These are phyloP conservation scores for Ephemerocybe angulata DNA, from an alignment of 768 basidiomycete genomes.

Conservation along the genomic window DNA sequence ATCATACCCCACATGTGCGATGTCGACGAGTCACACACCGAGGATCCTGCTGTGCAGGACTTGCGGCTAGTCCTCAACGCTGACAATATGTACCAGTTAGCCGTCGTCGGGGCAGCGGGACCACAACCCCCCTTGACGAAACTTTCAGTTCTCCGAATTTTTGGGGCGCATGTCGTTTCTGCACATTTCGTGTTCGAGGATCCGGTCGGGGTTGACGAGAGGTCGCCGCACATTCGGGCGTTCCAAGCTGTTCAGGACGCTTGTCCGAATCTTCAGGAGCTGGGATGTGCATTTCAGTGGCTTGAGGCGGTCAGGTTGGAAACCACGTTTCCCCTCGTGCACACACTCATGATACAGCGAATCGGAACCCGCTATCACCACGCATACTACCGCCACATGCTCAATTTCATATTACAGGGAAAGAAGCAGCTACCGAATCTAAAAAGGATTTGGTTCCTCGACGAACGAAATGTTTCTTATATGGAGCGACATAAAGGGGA, in stretches of 20 bases:
- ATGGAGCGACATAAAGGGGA: background rate
- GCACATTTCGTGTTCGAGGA: background rate
- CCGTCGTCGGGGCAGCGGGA: too few relatives aligned
- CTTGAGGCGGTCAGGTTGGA: background rate
- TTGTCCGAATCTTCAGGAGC: background rate
- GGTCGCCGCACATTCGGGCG: background rate
- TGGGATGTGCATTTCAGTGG: background rate
- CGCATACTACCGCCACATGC: background rate
- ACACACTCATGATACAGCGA: background rate
- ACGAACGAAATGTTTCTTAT: background rate
- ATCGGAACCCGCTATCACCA: background rate
- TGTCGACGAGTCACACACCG: too few relatives aligned
- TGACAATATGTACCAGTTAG: too few relatives aligned
- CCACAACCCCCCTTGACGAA: too few relatives aligned
- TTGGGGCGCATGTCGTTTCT: too few relatives aligned
- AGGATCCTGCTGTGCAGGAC: too few relatives aligned
- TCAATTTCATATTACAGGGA: background rate
- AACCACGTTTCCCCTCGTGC: background rate
- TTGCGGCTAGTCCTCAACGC: too few relatives aligned
- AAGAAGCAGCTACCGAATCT: background rate
- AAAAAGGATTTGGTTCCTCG: background rate
- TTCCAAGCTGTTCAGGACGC: background rate
- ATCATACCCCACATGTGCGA: too few relatives aligned
- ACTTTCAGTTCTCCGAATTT: too few relatives aligned
- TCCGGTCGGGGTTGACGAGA: background rate